Evolutionary conservation across 73 alveolate genomes (phyloP).

Genomic region (Paramecium sexaurelia): DNA sequence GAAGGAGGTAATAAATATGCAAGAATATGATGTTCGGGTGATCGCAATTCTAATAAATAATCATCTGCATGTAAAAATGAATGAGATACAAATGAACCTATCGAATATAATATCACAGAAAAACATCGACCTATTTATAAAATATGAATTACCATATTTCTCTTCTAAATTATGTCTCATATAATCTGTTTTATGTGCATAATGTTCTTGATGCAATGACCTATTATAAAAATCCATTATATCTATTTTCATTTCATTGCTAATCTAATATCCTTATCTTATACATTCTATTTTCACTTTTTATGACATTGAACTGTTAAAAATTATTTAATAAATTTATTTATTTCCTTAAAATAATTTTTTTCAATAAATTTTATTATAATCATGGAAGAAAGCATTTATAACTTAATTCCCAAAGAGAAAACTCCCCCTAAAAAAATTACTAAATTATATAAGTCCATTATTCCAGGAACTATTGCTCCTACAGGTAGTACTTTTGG

Average conservation of each 20-base stretch:
- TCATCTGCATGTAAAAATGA: constrained; percentile 52
- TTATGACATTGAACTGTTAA: constrained; percentile 30
- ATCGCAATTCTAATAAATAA: constrained; percentile 12
- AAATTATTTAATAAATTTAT: neutral
- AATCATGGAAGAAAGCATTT: constrained; percentile 32
- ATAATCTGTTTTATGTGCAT: constrained; percentile 35
- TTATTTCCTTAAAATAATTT: neutral
- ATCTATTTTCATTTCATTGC: constrained; percentile 48
- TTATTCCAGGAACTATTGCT: neutral
- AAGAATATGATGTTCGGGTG: constrained; percentile 35
- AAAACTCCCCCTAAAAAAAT: constrained; percentile 16
- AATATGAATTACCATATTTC: constrained; percentile 40
- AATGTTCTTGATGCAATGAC: constrained; percentile 1
- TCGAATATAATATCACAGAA: neutral
- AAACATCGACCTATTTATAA: constrained; percentile 12
- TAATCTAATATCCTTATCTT: constrained; percentile 15
- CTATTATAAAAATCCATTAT: neutral
- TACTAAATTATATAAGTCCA: constrained; percentile 2
- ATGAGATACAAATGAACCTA: constrained; percentile 36
- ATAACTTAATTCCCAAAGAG: neutral
- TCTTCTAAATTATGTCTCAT: constrained; percentile 56
- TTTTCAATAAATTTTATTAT: constrained; percentile 29
- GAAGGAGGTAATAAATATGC: constrained; percentile 52
- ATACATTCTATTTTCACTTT: constrained; percentile 27
- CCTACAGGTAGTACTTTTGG: constrained; percentile 56